Evolutionary conservation across 306 rosid species (phyloP).

Genomic region (Boehmeria nivea): DNA sequence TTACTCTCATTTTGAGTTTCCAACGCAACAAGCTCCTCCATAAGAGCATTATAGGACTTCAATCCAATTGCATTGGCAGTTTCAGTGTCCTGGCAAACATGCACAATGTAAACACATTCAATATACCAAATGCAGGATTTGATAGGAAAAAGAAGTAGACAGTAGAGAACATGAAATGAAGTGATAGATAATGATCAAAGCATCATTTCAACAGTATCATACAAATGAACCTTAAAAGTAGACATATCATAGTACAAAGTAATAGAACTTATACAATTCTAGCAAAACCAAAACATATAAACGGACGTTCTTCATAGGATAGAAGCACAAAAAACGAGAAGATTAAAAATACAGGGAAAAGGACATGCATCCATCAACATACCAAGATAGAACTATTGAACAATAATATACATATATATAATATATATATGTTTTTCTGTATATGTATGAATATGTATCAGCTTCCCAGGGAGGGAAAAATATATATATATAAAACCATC

Average conservation of each 20-base stretch:
- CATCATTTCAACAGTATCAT: not conserved
- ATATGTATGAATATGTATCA: too few relatives aligned
- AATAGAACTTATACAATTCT: too few relatives aligned
- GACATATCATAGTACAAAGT: not conserved
- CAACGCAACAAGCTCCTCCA: conserved; percentile 91
- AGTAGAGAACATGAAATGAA: not conserved
- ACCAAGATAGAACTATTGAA: too few relatives aligned
- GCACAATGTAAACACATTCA: not conserved
- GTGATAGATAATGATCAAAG: not conserved
- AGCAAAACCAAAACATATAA: too few relatives aligned
- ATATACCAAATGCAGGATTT: not conserved
- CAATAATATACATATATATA: too few relatives aligned
- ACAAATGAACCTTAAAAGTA: not conserved
- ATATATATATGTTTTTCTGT: too few relatives aligned
- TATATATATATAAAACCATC: too few relatives aligned
- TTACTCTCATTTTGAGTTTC: conserved; percentile 56
- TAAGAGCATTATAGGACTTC: conserved; percentile 84
- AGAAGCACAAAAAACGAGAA: too few relatives aligned
- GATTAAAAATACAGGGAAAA: too few relatives aligned
- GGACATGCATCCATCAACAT: too few relatives aligned
- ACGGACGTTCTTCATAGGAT: too few relatives aligned
- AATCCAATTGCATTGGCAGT: conserved; percentile 74
- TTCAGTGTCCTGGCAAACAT: conserved; percentile 54
- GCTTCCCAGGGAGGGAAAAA: too few relatives aligned
- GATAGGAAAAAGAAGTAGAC: not conserved